Evolutionary conservation across 768 basidiomycete species (phyloP), one percentile per base, ranked within the genome.

Genomic region (Galerina sulciceps): DNA sequence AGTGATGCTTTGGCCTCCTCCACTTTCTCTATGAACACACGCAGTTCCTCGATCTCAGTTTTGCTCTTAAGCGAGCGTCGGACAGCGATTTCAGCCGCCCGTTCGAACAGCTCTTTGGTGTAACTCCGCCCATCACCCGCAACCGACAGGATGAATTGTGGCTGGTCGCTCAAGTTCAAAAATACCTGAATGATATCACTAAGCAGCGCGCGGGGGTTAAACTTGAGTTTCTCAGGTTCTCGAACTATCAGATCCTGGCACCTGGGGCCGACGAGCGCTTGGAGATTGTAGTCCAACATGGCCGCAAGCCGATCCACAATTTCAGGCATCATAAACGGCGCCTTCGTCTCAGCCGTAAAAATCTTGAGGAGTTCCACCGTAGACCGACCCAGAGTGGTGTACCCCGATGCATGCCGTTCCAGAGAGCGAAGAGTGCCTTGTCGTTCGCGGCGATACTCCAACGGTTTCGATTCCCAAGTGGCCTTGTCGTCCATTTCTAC

Each of bases 51-150:
- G 18, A 99, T 81, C 71, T 99, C 96, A 14, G 80, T 72, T 49
- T 87, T 85, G 10, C 88, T 82, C 79, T 96, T 96, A 65, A 98
- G 76, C 1, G 71, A 72, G 51, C 85, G 80, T 61, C 76, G 79
- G 52, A 83, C 65, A 10, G 90, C 86, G 61, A 91, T 88, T 1
- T 79, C 75, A 11, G 87, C 86, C 10, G 96, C 94, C 47, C 79
- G 75, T 61, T 93, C 90, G 64, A 99, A 99, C 14, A 97, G 73
- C 61, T 85, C 87, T 69, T 86, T 91, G 61, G 79, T 82, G 69
- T 98, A 99, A 72, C 94, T 96, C 38, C 97, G 83, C 22, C 93
- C 97, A 66, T 99, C 97, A n/a, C 80, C 86, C 3, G 97, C 97
- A 37, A 99, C 91, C 6, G 93, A 94, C 26, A 81, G 79, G 34